Base-by-base conservation (phyloP, 2,329 filamentous ascomycete species). In the Piedraia hortae region DNA sequence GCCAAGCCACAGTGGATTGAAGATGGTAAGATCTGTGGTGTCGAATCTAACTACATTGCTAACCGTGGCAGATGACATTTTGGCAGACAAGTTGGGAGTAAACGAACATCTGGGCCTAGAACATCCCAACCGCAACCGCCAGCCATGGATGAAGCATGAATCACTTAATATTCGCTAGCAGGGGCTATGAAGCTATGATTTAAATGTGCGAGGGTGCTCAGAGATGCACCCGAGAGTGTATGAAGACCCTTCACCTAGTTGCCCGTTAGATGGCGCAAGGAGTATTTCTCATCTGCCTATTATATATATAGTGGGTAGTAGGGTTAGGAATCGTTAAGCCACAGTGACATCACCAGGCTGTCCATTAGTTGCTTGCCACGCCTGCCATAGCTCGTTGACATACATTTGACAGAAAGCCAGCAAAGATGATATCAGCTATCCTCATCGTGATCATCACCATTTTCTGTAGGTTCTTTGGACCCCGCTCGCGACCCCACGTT, bases 1-100 rank as follows among this genome's bases (percentile, higher is more conserved):
- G 65, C 71, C 17, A 77, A 71, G 39, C 71, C 78, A 12, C 59
- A 64, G 27, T 88, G 88, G 48, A 53, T 97, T 20, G 65, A 70
- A 33, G 85, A 93, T 49, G 78, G 82, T 90, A 51, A 55, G 67
- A 44, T 8, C 12, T n/a, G n/a, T n/a, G n/a, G n/a, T n/a, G n/a
- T n/a, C n/a, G n/a, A n/a, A n/a, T n/a, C n/a, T n/a, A n/a, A n/a
- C n/a, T n/a, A n/a, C n/a, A n/a, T n/a, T n/a, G n/a, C n/a, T n/a
- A n/a, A n/a, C n/a, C n/a, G n/a, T n/a, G n/a, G 11, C 32, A 53
- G 51, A 54, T 18, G 50, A 55, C 12, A 38, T 54, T 12, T 32
- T 54, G 2, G 48, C 43, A 26, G 48, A 55, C 18, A 45, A 48
- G 22, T 26, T 51, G 19, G 36, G 31, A 10, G 35, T 42, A 14